Conservation (phyloP, 352 stramenopile genomes). For the Phytophthora ramorum region DNA sequence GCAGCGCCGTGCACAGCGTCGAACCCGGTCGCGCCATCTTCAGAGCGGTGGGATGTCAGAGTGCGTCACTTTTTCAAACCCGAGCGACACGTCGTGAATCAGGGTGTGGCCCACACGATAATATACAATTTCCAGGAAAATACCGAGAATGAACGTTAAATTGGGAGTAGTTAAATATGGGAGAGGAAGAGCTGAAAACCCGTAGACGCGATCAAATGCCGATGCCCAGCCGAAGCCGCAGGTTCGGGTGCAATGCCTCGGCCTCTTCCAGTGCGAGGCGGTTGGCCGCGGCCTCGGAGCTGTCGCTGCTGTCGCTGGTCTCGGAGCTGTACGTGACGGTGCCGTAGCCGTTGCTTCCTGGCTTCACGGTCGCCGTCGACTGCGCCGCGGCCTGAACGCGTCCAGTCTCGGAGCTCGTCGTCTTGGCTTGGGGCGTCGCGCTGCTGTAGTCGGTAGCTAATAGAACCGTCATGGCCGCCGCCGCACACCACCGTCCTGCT, state of each 20-base stretch:
- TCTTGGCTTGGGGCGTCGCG: conserved; percentile 1
- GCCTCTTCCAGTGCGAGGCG: conserved; percentile 30
- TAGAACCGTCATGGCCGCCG: conserved; percentile 4
- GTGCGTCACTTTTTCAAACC: conserved; percentile 4
- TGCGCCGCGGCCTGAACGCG: conserved; percentile 18
- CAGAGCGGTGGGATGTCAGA: conserved; percentile 1
- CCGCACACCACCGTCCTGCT: conserved; percentile 11
- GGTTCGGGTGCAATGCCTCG: conserved; percentile 31
- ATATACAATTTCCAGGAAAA: not conserved
- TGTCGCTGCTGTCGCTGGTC: conserved; percentile 17
- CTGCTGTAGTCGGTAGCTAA: not conserved
- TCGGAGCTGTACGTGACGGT: conserved; percentile 38
- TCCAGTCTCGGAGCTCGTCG: conserved; percentile 1
- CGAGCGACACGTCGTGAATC: conserved; percentile 1
- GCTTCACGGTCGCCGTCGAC: conserved; percentile 14
- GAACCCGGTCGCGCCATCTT: conserved; percentile 11
- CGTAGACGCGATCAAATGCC: conserved; percentile 24
- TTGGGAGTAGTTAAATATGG: conserved; percentile 2
- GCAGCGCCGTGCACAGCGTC: conserved; percentile 7
- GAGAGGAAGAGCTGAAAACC: not conserved
- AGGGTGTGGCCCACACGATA: not conserved
- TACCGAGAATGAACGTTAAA: too few relatives aligned
- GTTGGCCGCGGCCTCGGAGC: conserved; percentile 19
- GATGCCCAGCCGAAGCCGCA: conserved; percentile 37
- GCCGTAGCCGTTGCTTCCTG: conserved; percentile 42